Evolutionary conservation across 2,329 filamentous ascomycete genomes (phyloP).

Genomic region (Aureobasidium sp.): DNA sequence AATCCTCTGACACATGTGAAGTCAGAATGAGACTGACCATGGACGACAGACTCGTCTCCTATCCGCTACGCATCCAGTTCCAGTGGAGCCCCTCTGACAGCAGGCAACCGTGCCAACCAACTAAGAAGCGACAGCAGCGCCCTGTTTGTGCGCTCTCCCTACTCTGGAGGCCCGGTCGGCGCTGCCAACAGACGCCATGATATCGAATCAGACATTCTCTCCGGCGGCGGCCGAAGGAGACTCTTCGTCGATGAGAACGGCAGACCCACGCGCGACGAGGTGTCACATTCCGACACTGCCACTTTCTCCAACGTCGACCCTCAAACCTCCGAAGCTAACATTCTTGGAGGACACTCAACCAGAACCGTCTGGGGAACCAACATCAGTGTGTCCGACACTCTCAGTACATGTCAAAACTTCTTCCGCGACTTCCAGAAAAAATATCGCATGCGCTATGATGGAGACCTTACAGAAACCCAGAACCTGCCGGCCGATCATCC

Average conservation of each 20-base stretch:
- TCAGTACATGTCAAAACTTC: slow-evolving; percentile 84
- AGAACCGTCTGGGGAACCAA: slow-evolving; percentile 96
- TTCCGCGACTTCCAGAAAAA: slow-evolving; percentile 86
- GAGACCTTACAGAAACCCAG: slow-evolving; percentile 65
- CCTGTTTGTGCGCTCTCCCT: slow-evolving; percentile 67
- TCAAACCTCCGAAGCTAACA: slow-evolving; percentile 85
- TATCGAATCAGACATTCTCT: slow-evolving; percentile 71
- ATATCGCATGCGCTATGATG: slow-evolving; percentile 87
- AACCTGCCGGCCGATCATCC: slow-evolving; percentile 59
- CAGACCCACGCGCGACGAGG: slow-evolving; percentile 45
- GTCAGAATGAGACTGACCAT: slow-evolving; percentile 18
- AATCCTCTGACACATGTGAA: background rate
- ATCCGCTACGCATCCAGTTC: slow-evolving; percentile 88
- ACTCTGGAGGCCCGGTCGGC: slow-evolving; percentile 46
- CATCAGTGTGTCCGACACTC: slow-evolving; percentile 84
- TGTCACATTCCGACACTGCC: slow-evolving; percentile 46
- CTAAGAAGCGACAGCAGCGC: slow-evolving; percentile 77
- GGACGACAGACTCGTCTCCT: slow-evolving; percentile 71
- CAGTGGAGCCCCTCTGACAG: slow-evolving; percentile 44
- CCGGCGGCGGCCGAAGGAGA: slow-evolving; percentile 45
- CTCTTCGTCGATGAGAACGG: slow-evolving; percentile 60
- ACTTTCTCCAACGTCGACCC: slow-evolving; percentile 67
- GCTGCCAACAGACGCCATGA: slow-evolving; percentile 69
- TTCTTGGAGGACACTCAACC: slow-evolving; percentile 71
- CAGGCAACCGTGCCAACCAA: slow-evolving; percentile 57